Percentiles rank a stretch among this genome's conserved stretches.
Conservation (phyloP, 1,139 yeast genomes). For the Taphrina wiesneri region DNA sequence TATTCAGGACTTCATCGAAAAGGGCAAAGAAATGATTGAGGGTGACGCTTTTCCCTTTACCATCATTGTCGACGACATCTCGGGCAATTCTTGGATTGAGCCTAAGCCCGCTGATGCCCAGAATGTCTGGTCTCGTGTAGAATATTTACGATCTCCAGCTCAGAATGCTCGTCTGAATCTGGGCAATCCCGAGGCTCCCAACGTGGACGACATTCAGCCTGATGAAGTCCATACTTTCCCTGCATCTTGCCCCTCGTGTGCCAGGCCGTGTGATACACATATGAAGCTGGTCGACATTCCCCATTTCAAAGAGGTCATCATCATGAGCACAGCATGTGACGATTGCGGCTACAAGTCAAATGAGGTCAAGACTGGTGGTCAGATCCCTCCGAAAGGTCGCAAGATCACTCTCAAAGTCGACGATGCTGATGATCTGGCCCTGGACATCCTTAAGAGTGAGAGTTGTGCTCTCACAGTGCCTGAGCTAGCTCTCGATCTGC, state of each 20-base stretch:
- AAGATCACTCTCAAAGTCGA: slow-evolving; percentile 72
- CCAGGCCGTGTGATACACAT: slow-evolving; percentile 75
- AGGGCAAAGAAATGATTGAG: slow-evolving; percentile 59
- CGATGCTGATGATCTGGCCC: slow-evolving; percentile 88
- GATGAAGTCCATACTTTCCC: slow-evolving; percentile 93
- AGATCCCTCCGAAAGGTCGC: slow-evolving; percentile 82
- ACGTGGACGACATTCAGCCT: slow-evolving; percentile 49
- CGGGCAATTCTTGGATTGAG: slow-evolving; percentile 97
- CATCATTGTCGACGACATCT: slow-evolving; percentile 82
- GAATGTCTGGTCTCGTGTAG: slow-evolving; percentile 86
- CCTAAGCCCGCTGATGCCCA: slow-evolving; percentile 82
- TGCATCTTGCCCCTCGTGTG: slow-evolving; percentile 91
- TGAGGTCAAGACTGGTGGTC: slow-evolving; percentile 98
- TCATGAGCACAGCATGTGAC: slow-evolving; percentile 93
- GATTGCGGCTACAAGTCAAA: slow-evolving; percentile 94
- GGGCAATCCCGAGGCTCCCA: slow-evolving; percentile 67
- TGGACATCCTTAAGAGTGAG: slow-evolving; percentile 86
- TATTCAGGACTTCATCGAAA: slow-evolving; percentile 67
- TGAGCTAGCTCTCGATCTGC: slow-evolving; percentile 83
- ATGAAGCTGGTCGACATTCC: slow-evolving; percentile 98
- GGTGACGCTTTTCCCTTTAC: slow-evolving; percentile 80
- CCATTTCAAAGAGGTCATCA: slow-evolving; percentile 93
- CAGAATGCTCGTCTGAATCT: slow-evolving; percentile 88
- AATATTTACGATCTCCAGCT: slow-evolving; percentile 81
- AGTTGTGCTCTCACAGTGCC: slow-evolving; percentile 85